Evolutionary conservation across 805 yeast species (phyloP), one percentile per base, ranked within the genome.

Genomic region (Cyberlindnera galapagoensis): DNA sequence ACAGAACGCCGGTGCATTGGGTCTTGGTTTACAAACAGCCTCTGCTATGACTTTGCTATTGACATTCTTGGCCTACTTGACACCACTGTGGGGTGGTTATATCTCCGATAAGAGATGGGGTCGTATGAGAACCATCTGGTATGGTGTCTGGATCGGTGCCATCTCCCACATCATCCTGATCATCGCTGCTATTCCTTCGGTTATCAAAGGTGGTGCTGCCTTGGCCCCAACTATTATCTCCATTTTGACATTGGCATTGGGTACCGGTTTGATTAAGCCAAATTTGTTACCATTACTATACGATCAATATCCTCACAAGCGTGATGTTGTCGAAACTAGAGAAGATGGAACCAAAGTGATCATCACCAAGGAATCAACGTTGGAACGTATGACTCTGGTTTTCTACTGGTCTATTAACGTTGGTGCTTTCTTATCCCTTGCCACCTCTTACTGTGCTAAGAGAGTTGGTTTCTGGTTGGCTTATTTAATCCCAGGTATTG

Each of bases 251-350:
- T 72, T 83, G 47, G 90, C 90, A 44, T 46, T 80, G 24, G 90
- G 86, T 24, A 78, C 92, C 20, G 92, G 92, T 50, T 80, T 86
- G 46, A 83, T 83, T 52, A 83, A 83, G 55, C 67, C 87, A 24
- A 81, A 82, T 47, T 40, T 51, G 65, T 75, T 82, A 19, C 73
- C 86, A 5, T 65, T 83, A 52, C 75, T 83, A 52, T 88, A 86
- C 56, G 84, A 79, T 48, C 85, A 79, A 58, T 76, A 71, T 51
- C 76, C 79, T 27, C 71, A 74, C 52, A 62, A 71, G 36, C 66
- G 69, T 44, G 80, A 76, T 41, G 73, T 69, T 31, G 72, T 83
- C 34, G 69, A 66, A 53, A 71, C 69, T 4, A 60, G 69, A 36
- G 68, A 70, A 43, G 51, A 64, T 18, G 94, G 94, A 36, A 77